A percentile compares a stretch with the other conserved stretches of the same genome.
phyloP scores from a whole-genome alignment of 257 asterid genomes.

The Catharanthus roseus region DNA sequence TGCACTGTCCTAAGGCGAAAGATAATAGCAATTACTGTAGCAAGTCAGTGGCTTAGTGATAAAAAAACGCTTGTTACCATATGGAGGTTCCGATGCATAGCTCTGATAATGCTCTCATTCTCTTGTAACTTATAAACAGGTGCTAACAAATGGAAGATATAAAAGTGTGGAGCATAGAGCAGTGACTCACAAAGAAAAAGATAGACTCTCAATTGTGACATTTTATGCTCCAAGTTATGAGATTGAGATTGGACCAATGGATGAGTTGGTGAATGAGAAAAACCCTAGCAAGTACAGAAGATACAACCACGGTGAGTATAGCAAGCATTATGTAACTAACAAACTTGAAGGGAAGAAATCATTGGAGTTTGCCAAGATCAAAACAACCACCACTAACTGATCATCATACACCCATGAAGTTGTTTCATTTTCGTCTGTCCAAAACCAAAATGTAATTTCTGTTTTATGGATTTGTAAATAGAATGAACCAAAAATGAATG shows the following conservation, averaged over 20 bases:
- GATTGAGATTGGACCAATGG: slow-evolving; percentile 61
- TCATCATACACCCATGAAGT: too few species aligned
- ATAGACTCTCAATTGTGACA: slow-evolving; percentile 85
- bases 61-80: too few species aligned
- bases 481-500: slow-evolving; percentile 24
- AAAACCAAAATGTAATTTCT: too few species aligned
- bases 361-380: slow-evolving; percentile 67
- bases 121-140: slow-evolving; percentile 34
- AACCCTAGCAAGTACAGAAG: slow-evolving; percentile 65
- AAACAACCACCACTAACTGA: too few species aligned
- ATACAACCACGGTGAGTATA: slow-evolving; percentile 93
- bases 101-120: too few species aligned
- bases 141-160: slow-evolving; percentile 78
- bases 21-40: too few species aligned
- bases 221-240: slow-evolving; percentile 95
- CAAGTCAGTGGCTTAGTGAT: too few species aligned
- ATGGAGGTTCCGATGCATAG: too few species aligned
- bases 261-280: slow-evolving; percentile 46
- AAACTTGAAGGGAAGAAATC: slow-evolving; percentile 89
- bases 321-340: slow-evolving; percentile 83
- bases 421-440: too few species aligned
- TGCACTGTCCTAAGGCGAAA: too few species aligned
- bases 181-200: slow-evolving; percentile 68
- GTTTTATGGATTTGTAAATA: slow-evolving; percentile 24
- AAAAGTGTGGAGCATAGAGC: slow-evolving; percentile 98